These are phyloP conservation scores for Mercurialis annua DNA, from an alignment of 345 rosid genomes.

Conservation along the genomic window DNA sequence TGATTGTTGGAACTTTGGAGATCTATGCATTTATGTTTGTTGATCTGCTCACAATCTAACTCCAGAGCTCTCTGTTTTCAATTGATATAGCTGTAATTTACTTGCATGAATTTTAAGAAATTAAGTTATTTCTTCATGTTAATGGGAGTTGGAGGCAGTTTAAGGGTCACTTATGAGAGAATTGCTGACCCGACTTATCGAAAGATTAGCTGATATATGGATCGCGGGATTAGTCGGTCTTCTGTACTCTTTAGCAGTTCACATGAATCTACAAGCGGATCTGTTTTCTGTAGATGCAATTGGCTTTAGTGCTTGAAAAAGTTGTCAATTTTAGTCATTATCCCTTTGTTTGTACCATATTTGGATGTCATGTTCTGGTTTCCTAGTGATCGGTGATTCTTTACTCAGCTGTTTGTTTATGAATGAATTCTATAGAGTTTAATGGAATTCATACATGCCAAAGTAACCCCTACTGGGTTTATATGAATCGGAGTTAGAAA, in stretches of 20 bases:
- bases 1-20: not conserved
- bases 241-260: not conserved
- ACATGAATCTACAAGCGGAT: slow-evolving; percentile 3
- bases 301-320: not conserved
- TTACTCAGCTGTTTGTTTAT: not conserved
- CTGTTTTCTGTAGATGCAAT: not conserved
- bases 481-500: not conserved
- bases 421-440: not conserved
- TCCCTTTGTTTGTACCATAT: not conserved
- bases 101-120: not conserved
- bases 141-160: not conserved
- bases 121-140: not conserved
- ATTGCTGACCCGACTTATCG: not conserved
- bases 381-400: not conserved
- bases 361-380: not conserved
- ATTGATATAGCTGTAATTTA: not conserved
- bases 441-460: slow-evolving; percentile 1
- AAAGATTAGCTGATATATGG: not conserved
- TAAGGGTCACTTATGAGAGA: not conserved
- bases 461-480: not conserved
- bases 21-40: not conserved
- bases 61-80: not conserved
- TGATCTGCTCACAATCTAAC: not conserved
- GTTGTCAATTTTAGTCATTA: not conserved
- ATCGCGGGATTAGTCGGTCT: not conserved